These are phyloP conservation scores for Talaromyces ruber DNA, from an alignment of 495 filamentous ascomycete species.

Conservation along the genomic window DNA sequence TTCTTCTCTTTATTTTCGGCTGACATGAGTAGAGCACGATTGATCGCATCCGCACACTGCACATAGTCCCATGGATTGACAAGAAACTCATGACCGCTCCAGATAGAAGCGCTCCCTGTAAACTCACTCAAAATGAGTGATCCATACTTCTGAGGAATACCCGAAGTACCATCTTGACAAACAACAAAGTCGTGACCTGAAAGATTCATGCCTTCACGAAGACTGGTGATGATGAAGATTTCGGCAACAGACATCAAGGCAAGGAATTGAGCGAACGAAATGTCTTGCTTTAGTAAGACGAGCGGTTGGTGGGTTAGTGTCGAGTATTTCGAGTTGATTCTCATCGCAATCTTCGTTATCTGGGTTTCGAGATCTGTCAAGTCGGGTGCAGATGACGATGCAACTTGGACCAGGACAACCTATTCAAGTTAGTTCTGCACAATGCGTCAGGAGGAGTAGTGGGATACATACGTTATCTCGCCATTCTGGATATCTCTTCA, in stretches of 20 bases:
- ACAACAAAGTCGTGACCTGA: slow-evolving; percentile 80
- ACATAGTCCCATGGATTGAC: slow-evolving; percentile 94
- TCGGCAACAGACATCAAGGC: slow-evolving; percentile 77
- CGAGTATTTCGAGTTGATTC: slow-evolving; percentile 74
- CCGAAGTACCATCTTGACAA: slow-evolving; percentile 67
- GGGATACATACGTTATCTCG: slow-evolving; percentile 50
- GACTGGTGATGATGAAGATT: slow-evolving; percentile 74
- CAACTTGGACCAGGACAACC: slow-evolving; percentile 79
- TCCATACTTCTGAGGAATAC: slow-evolving; percentile 60
- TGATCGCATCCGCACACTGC: slow-evolving; percentile 71
- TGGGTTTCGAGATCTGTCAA: slow-evolving; percentile 70
- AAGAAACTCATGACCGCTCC: slow-evolving; percentile 59
- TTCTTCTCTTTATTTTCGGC: slow-evolving; percentile 58
- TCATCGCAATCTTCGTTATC: slow-evolving; percentile 76
- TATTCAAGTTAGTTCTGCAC: slow-evolving; percentile 11
- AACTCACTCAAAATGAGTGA: slow-evolving; percentile 89
- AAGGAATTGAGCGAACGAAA: slow-evolving; percentile 75
- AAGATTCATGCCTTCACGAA: slow-evolving; percentile 88
- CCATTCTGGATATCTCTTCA: slow-evolving; percentile 80
- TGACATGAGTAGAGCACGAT: slow-evolving; percentile 64
- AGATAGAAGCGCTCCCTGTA: slow-evolving; percentile 80
- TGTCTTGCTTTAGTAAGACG: slow-evolving; percentile 85
- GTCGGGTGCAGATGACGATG: slow-evolving; percentile 63
- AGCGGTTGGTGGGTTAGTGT: slow-evolving; percentile 77
- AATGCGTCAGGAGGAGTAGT: neutral